Conservation (phyloP, 1,139 yeast species). For the Saccharomyces hybrid region DNA sequence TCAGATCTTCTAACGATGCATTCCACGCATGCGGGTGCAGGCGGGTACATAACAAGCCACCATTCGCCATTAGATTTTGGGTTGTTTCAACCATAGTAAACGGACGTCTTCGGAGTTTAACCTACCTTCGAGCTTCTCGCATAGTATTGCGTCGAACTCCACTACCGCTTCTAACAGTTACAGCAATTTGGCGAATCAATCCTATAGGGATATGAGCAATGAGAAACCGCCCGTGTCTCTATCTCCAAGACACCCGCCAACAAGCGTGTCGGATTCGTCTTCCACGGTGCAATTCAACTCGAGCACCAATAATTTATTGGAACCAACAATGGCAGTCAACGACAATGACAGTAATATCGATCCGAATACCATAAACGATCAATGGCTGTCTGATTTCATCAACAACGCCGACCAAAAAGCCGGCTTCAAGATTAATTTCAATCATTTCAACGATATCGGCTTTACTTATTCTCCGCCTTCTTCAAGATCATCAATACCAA, state of each 20-base stretch:
- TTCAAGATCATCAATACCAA: slow-evolving; percentile 1
- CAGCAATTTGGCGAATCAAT: background rate
- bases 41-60: background rate
- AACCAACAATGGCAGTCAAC: background rate
- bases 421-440: slow-evolving; percentile 32
- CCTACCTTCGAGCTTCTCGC: background rate
- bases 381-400: slow-evolving; percentile 64
- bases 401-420: slow-evolving; percentile 51
- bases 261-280: background rate
- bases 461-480: slow-evolving; percentile 15
- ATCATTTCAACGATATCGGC: slow-evolving; percentile 51
- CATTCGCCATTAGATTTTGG: background rate
- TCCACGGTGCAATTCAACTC: background rate
- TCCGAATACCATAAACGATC: slow-evolving; percentile 30
- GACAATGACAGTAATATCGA: background rate
- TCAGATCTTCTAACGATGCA: background rate
- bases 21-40: background rate
- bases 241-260: background rate
- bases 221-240: background rate
- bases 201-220: background rate
- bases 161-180: background rate
- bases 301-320: background rate
- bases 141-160: background rate
- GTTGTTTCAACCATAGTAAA: background rate
- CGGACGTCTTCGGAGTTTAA: background rate